Base-by-base conservation (phyloP, 1,284 basidiomycete genomes). In the Malassezia restricta region DNA sequence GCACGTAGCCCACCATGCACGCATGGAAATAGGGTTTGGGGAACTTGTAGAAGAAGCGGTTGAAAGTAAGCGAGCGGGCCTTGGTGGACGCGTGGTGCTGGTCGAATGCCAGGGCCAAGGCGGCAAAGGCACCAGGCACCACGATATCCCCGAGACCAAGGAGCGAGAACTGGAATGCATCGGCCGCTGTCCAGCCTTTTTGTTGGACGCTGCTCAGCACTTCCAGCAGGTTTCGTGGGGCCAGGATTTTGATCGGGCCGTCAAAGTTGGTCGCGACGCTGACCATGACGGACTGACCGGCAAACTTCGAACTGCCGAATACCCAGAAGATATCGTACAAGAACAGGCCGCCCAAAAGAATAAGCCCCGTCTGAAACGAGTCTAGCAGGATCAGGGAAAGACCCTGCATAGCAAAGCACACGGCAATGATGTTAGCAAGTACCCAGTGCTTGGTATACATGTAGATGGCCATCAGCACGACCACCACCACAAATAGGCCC, bases 111-210 rank as follows among this genome's bases (percentile, higher is more conserved):
- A 96, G 79, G 3, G 85, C 87, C 3, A 92, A 80, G 14, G 88
- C 85, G 49, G 94, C 77, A 74, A 96, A 87, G 53, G 85, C 79
- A n/a, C 90, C 90, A 0, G 88, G 87, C 35, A 90, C 79, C 24
- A 92, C 87, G 51, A 92, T 82, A 70, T 90, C 87, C 29, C 92
- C 89, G 37, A 96, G 78, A 5, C 92, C 92, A 27, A 98, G 82
- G 83, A 96, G 86, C 35, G 88, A 86, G 43, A 71, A 65, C 43
- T 68, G 56, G 27, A 62, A 56, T 41, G 54, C 40, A 9, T 52
- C 44, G 27, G 54, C 44, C 8, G 9, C 39, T 3, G 20, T 24
- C 14, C 46, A 20, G 1, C 37, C 45, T 15, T 50, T 40, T 9
- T 50, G 40, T 24, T 42, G 45, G 3, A 59, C 41, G 17, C 60